Conservation (phyloP, 164 flowering plant genomes). For the Vitis cinerea region DNA sequence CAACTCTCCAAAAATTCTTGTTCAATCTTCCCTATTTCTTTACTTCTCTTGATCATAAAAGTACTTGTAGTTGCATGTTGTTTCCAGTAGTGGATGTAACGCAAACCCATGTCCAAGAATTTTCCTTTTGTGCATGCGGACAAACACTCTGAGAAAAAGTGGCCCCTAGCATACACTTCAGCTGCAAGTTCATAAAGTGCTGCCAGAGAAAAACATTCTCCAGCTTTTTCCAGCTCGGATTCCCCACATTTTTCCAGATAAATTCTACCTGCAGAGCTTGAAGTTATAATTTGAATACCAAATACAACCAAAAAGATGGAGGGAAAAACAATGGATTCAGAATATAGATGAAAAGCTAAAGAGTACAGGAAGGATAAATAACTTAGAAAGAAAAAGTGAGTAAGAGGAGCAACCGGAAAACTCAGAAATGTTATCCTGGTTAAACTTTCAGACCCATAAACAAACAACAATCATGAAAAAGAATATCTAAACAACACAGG, state of each 20-base stretch:
- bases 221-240: conserved; percentile 44
- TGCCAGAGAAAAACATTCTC: conserved; percentile 47
- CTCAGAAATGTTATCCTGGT: too few relatives aligned
- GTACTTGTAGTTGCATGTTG: conserved; percentile 18
- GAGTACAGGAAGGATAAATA: too few relatives aligned
- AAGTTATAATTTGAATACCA: background rate
- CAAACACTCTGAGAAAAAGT: conserved; percentile 40
- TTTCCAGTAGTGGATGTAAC: conserved; percentile 48
- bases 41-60: conserved; percentile 7
- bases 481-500: too few relatives aligned
- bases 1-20: conserved; percentile 44
- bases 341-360: too few relatives aligned
- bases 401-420: too few relatives aligned
- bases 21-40: conserved; percentile 29
- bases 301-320: background rate
- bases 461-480: too few relatives aligned
- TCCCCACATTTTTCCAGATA: conserved; percentile 48
- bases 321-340: background rate
- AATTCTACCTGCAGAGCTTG: conserved; percentile 25
- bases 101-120: conserved; percentile 49
- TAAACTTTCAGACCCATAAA: too few relatives aligned
- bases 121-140: conserved; percentile 36
- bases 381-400: too few relatives aligned
- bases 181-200: conserved; percentile 43
- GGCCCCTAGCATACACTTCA: conserved; percentile 46